Evolutionary conservation across 1,284 basidiomycete species (phyloP), one percentile per base, ranked within the genome.

Genomic region (Macrocystidia cucumis): DNA sequence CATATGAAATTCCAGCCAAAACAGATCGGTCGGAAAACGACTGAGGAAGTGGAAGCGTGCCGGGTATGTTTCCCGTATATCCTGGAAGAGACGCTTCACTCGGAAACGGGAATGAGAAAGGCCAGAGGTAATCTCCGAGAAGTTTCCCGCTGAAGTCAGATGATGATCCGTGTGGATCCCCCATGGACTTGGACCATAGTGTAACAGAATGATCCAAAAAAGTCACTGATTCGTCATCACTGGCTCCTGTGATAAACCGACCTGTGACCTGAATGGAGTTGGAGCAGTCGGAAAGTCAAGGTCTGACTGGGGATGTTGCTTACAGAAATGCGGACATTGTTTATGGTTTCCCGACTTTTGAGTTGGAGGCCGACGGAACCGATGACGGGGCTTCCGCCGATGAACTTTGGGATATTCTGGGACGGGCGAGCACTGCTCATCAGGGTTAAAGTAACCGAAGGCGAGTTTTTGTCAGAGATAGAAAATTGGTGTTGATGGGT

Each of bases 61-160:
- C 7, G 41, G 44, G 32, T 40, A 52, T 8, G 43, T 39, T 23
- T 44, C 44, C 16, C 21, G 25, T 40, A 12, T 35, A 37, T 4
- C 39, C 45, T 5, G 38, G 32, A 11, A 44, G 14, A 13, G 35
- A 17, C 1, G 58, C 48, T 29, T 55, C 48, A 13, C 48, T 46
- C 1, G 62, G 62, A 39, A 63, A 50, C 3, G 50, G 42, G 36
- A 64, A 52, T 5, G 55, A 55, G 39, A 64, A 59, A 5, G 57
- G 55, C 60, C 58, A 65, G 3, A 46, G 40, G 32, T 58, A 59
- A 17, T 47, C 44, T 4, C 59, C 60, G 1, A 47, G 46, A 8
- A 58, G 44, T 43, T 59, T 60, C 9, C 52, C 54, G 13, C 53
- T 49, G 41, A 44, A 48, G 12, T 33, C 17, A 6, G 38, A 16